phyloP scores from a whole-genome alignment of 73 alveolate species.

The Paramecium primaurelia region DNA sequence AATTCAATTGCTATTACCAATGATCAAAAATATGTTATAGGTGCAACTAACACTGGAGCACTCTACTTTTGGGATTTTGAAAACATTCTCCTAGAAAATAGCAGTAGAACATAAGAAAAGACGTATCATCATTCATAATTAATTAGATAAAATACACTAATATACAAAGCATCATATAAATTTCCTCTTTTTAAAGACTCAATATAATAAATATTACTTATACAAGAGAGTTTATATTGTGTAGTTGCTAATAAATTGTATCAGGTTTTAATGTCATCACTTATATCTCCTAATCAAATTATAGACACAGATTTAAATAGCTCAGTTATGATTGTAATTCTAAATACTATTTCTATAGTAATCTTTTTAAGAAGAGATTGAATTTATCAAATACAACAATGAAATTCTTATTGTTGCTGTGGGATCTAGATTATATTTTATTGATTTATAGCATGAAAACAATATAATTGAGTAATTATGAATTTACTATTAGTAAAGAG shows the following conservation, averaged over 20 bases:
- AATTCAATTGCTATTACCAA: background rate
- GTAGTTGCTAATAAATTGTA: background rate
- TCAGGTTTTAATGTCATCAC: background rate
- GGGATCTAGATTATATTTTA: background rate
- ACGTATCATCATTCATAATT: background rate
- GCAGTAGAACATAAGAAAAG: background rate
- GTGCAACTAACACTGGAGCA: background rate
- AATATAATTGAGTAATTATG: background rate
- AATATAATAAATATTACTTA: background rate
- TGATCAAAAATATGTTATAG: background rate
- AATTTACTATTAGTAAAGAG: background rate
- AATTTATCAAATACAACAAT: background rate
- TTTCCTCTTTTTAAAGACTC: background rate
- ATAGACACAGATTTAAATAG: background rate
- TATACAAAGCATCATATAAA: background rate
- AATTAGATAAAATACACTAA: conserved; percentile 1
- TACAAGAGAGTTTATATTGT: background rate
- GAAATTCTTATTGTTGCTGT: background rate
- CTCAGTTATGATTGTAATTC: background rate
- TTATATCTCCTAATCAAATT: background rate
- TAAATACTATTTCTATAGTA: background rate
- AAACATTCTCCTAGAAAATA: background rate
- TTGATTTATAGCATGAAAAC: background rate
- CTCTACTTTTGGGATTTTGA: conserved; percentile 29
- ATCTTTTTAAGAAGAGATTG: background rate